These are phyloP conservation scores for Prillingera fragicola DNA, from an alignment of 1,284 basidiomycete genomes.

Conservation along the genomic window DNA sequence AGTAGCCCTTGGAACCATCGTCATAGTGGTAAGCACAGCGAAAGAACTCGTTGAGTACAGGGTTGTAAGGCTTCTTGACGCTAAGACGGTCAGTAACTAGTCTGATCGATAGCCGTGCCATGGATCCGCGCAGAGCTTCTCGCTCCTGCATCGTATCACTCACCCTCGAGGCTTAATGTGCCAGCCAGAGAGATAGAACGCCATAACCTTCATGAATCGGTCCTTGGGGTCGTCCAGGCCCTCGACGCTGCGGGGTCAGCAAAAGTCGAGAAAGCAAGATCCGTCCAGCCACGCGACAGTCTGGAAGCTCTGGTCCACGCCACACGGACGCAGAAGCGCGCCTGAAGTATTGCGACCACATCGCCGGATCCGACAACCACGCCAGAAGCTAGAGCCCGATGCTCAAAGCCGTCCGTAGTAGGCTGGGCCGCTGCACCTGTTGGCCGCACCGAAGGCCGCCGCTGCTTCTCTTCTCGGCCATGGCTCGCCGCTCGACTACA, in stretches of 20 bases:
- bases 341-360: too few relatives aligned
- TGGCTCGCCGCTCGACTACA: not conserved
- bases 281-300: too few relatives aligned
- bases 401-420: too few relatives aligned
- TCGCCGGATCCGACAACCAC: too few relatives aligned
- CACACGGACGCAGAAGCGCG: too few relatives aligned
- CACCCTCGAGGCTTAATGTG: constrained; percentile 95
- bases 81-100: constrained; percentile 14
- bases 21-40: constrained; percentile 90
- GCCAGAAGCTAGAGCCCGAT: too few relatives aligned
- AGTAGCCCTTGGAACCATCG: constrained; percentile 87
- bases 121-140: too few relatives aligned
- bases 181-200: constrained; percentile 98
- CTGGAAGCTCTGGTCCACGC: too few relatives aligned
- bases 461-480: too few relatives aligned
- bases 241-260: constrained; percentile 24
- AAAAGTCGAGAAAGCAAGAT: too few relatives aligned
- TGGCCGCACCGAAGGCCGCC: too few relatives aligned
- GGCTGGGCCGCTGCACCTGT: too few relatives aligned
- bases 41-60: constrained; percentile 95
- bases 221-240: constrained; percentile 68
- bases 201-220: constrained; percentile 82
- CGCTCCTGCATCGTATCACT: constrained; percentile 6
- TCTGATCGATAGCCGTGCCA: not conserved
- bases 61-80: constrained; percentile 99